A percentile compares a stretch with the other conserved stretches of the same genome.
These are phyloP conservation scores for Aaosphaeria pasadenensis DNA, from an alignment of 2,329 filamentous ascomycete genomes.

Conservation along the genomic window DNA sequence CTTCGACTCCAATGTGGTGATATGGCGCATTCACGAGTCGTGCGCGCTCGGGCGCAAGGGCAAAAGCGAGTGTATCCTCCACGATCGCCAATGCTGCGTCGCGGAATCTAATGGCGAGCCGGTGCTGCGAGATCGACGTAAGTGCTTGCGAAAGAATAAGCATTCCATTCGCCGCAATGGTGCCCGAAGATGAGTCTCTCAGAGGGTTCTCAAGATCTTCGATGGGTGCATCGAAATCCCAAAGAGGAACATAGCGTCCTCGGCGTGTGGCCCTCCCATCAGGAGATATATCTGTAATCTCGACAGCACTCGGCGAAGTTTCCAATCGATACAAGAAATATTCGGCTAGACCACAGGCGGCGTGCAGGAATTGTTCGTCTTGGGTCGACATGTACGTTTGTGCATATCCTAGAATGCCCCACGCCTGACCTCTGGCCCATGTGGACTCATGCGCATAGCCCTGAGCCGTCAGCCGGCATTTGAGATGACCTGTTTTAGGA, in stretches of 20 bases:
- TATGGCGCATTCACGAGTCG: conserved; percentile 10
- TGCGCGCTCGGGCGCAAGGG: conserved; percentile 23
- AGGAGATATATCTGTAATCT: not conserved
- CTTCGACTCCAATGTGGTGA: conserved; percentile 2
- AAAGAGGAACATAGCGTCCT: conserved; percentile 37
- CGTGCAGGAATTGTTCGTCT: conserved; percentile 38
- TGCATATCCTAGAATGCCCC: conserved; percentile 45
- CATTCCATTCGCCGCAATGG: conserved; percentile 38
- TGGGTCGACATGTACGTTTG: conserved; percentile 43
- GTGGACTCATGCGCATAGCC: conserved; percentile 40
- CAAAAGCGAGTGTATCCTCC: conserved; percentile 17
- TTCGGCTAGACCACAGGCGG: conserved; percentile 41
- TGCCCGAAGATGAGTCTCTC: conserved; percentile 38
- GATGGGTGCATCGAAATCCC: conserved; percentile 47
- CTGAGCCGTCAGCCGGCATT: conserved; percentile 43
- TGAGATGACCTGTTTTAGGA: conserved; percentile 31
- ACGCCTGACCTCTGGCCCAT: conserved; percentile 47
- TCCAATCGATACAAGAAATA: conserved; percentile 44
- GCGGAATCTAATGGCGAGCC: conserved; percentile 16
- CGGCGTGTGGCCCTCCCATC: not conserved
- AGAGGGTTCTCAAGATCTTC: conserved; percentile 17
- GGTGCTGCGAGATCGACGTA: conserved; percentile 30
- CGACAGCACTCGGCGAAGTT: conserved; percentile 8
- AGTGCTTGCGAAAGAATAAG: conserved; percentile 32
- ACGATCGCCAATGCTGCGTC: conserved; percentile 13